Evolutionary conservation across 495 filamentous ascomycete species (phyloP).

Genomic region (Parmelia sp.): DNA sequence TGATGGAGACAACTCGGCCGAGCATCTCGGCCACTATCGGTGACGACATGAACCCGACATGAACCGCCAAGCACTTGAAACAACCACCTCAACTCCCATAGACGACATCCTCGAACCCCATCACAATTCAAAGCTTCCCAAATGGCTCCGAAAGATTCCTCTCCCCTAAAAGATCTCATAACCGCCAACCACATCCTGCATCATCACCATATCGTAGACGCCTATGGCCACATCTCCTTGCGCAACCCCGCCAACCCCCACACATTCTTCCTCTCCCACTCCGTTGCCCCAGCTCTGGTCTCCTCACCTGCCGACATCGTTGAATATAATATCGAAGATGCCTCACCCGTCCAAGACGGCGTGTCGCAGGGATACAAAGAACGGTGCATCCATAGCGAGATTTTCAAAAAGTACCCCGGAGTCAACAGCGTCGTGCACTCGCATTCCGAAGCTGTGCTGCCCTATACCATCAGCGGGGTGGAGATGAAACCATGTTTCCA

Average conservation of each 20-base stretch:
- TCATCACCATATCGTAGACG: slow-evolving; percentile 43
- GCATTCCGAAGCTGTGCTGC: slow-evolving; percentile 42
- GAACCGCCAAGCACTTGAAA: too few relatives aligned
- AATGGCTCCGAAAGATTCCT: neutral
- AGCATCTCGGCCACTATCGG: too few relatives aligned
- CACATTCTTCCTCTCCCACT: slow-evolving; percentile 42
- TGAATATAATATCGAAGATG: slow-evolving; percentile 38
- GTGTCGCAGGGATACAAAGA: slow-evolving; percentile 37
- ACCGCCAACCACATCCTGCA: slow-evolving; percentile 40
- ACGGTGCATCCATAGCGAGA: slow-evolving; percentile 48
- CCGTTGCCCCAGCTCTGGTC: slow-evolving; percentile 42
- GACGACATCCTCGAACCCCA: too few relatives aligned
- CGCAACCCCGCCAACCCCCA: slow-evolving; percentile 37
- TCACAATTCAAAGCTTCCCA: too few relatives aligned
- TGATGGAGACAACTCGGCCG: too few relatives aligned
- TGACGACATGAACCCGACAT: too few relatives aligned
- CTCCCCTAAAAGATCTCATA: slow-evolving; percentile 17
- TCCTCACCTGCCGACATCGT: slow-evolving; percentile 39
- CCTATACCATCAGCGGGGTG: slow-evolving; percentile 38
- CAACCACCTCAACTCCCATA: too few relatives aligned
- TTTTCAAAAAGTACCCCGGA: slow-evolving; percentile 38
- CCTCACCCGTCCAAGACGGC: slow-evolving; percentile 28
- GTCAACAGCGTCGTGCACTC: slow-evolving; percentile 44
- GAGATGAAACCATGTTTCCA: slow-evolving; percentile 38
- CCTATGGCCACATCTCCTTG: slow-evolving; percentile 49